phyloP scores from a whole-genome alignment of 164 flowering plant species.

The Tetrastigma voinierianum region DNA sequence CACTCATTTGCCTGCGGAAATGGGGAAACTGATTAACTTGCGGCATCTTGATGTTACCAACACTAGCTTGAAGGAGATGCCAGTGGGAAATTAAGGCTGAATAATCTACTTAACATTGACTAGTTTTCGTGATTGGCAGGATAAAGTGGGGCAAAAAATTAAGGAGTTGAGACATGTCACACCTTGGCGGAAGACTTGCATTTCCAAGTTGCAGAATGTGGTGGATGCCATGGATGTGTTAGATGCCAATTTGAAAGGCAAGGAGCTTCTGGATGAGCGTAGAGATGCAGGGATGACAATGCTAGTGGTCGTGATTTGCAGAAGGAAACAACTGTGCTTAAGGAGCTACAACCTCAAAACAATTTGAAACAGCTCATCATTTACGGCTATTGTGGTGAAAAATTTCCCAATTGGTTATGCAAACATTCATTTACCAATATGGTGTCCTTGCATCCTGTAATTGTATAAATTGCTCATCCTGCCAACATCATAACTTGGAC shows the following conservation, averaged over 20 bases:
- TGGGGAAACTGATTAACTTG: conserved; percentile 9
- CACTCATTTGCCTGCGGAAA: too few relatives aligned
- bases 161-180: conserved; percentile 2
- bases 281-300: not conserved
- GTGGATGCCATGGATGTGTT: not conserved
- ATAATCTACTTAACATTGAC: conserved; percentile 8
- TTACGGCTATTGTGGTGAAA: too few relatives aligned
- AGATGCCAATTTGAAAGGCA: not conserved
- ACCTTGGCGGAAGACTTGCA: conserved; percentile 8
- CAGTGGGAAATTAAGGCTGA: conserved; percentile 1
- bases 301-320: too few relatives aligned
- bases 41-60: not conserved
- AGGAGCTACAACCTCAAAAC: too few relatives aligned
- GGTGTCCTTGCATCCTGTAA: too few relatives aligned
- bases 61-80: conserved; percentile 3
- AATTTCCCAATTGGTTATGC: too few relatives aligned
- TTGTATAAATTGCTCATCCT: too few relatives aligned
- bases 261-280: conserved; percentile 4
- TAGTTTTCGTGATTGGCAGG: conserved; percentile 3
- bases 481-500: too few relatives aligned
- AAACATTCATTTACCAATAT: too few relatives aligned
- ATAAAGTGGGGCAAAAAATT: conserved; percentile 7
- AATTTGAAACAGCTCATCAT: too few relatives aligned
- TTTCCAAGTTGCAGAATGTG: conserved; percentile 11
- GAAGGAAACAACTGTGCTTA: too few relatives aligned